Evolutionary conservation across 169 alveolate species (phyloP), one percentile per base, ranked within the genome.

Genomic region (Cryptosporidium meleagridis): DNA sequence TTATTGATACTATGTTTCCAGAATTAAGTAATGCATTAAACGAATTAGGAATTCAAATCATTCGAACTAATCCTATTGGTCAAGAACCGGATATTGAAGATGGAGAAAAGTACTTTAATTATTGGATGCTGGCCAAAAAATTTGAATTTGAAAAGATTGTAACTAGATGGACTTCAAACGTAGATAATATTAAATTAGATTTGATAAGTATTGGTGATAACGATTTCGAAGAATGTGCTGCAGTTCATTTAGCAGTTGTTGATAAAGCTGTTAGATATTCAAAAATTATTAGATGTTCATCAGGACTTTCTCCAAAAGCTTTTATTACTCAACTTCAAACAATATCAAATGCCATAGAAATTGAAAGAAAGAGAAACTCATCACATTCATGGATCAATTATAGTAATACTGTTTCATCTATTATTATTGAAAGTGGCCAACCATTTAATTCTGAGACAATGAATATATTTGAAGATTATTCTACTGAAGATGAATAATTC

Each of bases 41-140:
- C 26, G 91, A 92, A 7, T 91, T 84, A 45, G 86, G 85, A 3
- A 93, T 94, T 61, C 96, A 95, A 41, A 91, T 94, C 29, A 93
- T 94, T 69, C 53, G 95, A 51, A 92, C 96, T 0, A 93, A 92
- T 72, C 95, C 95, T 26, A 87, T 70, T 33, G 91, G 93, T 33
- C 84, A 62, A 48, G 96, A 94, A 65, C 96, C 96, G 2, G 89
- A 92, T 48, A 85, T 92, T 21, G 86, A 91, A 39, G 92, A 92
- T 44, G 91, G 92, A 35, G 72, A 91, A n/a, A 95, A 92, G 26
- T 93, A 94, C 61, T 94, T 94, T 45, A 87, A 92, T 68, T 94
- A 85, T 29, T 94, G 96, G 96, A 93, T 94, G 95, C 73, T 93
- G 73, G 96, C 96, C 31, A 94, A 94, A 92, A 95, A 92, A 51